phyloP scores from a whole-genome alignment of 805 yeast genomes.

The Kazachstania bromeliacearum region DNA sequence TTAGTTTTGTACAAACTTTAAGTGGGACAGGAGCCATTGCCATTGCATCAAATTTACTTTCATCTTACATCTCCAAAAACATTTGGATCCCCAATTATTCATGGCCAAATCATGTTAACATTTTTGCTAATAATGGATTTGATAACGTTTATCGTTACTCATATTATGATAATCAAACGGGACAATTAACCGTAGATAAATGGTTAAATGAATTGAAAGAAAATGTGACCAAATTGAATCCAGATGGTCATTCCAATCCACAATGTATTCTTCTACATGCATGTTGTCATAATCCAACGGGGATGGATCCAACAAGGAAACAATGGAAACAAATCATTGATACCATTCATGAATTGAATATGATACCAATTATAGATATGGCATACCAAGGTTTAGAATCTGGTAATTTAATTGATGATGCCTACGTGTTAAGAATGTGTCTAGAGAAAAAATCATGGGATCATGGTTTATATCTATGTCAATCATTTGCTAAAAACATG shows the following conservation, averaged over 20 bases:
- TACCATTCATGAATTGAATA: constrained; percentile 44
- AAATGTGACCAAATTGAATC: constrained; percentile 29
- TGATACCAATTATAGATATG: constrained; percentile 80
- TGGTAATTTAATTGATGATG: constrained; percentile 71
- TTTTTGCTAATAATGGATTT: constrained; percentile 67
- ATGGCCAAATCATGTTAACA: constrained; percentile 89
- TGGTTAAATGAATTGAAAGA: constrained; percentile 48
- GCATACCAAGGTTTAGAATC: constrained; percentile 95
- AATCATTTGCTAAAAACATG: constrained; percentile 90
- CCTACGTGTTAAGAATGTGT: constrained; percentile 39
- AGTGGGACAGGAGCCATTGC: constrained; percentile 94
- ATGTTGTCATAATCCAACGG: constrained; percentile 96
- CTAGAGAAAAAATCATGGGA: constrained; percentile 24
- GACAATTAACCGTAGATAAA: constrained; percentile 56
- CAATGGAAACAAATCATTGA: constrained; percentile 75
- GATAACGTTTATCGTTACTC: constrained; percentile 46
- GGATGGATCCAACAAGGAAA: constrained; percentile 75
- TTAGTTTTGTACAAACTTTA: constrained; percentile 79
- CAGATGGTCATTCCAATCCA: constrained; percentile 29
- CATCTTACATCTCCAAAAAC: constrained; percentile 33
- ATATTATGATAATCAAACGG: constrained; percentile 53
- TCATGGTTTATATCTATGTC: constrained; percentile 57
- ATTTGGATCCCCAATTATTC: constrained; percentile 79
- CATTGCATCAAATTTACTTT: constrained; percentile 71
- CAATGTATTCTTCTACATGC: constrained; percentile 66